phyloP scores from a whole-genome alignment of 2,329 filamentous ascomycete genomes.

The Pseudogymnoascus sp. region DNA sequence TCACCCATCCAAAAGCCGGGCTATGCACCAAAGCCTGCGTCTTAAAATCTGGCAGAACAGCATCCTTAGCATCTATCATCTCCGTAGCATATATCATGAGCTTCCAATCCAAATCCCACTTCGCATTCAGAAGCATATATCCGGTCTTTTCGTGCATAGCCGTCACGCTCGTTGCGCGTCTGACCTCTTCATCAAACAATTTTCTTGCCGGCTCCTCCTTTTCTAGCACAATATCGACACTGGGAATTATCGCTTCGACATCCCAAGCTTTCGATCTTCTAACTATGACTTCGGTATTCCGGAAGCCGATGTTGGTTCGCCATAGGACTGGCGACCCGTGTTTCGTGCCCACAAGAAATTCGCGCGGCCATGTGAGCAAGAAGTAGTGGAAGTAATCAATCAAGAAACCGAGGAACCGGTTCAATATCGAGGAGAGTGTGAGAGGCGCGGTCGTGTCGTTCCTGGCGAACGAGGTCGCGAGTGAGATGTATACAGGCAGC shows the following conservation, averaged over 20 bases:
- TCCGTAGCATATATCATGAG: slow-evolving; percentile 67
- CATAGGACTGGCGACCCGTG: slow-evolving; percentile 61
- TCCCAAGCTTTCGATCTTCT: slow-evolving; percentile 71
- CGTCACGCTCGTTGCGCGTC: slow-evolving; percentile 61
- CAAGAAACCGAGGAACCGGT: slow-evolving; percentile 58
- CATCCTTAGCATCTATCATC: slow-evolving; percentile 23
- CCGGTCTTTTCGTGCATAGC: slow-evolving; percentile 73
- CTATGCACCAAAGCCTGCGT: slow-evolving; percentile 64
- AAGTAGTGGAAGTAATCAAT: slow-evolving; percentile 67
- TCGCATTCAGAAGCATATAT: slow-evolving; percentile 74
- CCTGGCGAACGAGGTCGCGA: slow-evolving; percentile 22
- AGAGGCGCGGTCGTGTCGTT: background rate
- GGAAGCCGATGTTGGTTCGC: slow-evolving; percentile 69
- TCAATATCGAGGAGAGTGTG: slow-evolving; percentile 14
- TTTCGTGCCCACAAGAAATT: slow-evolving; percentile 57
- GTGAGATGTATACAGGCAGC: slow-evolving; percentile 62
- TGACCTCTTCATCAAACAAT: slow-evolving; percentile 54
- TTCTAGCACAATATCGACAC: slow-evolving; percentile 41
- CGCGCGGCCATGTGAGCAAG: slow-evolving; percentile 65
- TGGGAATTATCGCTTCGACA: slow-evolving; percentile 37
- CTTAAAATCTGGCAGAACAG: slow-evolving; percentile 56
- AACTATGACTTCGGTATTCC: slow-evolving; percentile 73
- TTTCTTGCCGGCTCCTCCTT: slow-evolving; percentile 45
- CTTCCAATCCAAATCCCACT: slow-evolving; percentile 84
- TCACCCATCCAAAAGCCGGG: slow-evolving; percentile 63